Evolutionary conservation across 2,329 filamentous ascomycete genomes (phyloP).

Genomic region (Myriosclerotinia curreyana): DNA sequence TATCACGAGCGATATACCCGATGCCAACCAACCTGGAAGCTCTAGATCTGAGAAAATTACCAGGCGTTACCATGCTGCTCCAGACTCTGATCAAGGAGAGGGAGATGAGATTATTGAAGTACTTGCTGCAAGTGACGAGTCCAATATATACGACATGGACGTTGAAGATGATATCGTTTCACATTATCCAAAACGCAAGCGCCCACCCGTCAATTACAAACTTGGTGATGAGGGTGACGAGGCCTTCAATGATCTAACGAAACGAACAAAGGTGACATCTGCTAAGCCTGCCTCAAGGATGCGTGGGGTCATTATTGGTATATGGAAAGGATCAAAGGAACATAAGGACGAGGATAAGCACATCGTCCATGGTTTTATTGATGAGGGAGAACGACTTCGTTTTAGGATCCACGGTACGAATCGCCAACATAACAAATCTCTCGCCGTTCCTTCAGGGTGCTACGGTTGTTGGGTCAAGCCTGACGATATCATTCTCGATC

Average conservation of each 20-base stretch:
- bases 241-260: slow-evolving; percentile 25
- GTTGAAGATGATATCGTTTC: slow-evolving; percentile 42
- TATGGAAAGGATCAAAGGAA: slow-evolving; percentile 58
- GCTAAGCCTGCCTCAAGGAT: slow-evolving; percentile 28
- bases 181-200: slow-evolving; percentile 55
- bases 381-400: slow-evolving; percentile 57
- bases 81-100: neutral
- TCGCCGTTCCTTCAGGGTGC: slow-evolving; percentile 54
- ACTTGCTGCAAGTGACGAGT: no score
- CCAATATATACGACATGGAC: slow-evolving; percentile 1
- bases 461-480: slow-evolving; percentile 65
- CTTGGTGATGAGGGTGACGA: slow-evolving; percentile 35
- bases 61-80: no score
- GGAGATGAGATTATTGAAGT: neutral
- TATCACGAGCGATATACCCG: no score
- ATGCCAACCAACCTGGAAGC: no score
- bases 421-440: slow-evolving; percentile 46
- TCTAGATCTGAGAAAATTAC: no score
- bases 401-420: slow-evolving; percentile 55
- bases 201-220: slow-evolving; percentile 50
- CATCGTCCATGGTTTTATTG: slow-evolving; percentile 60
- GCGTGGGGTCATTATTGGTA: slow-evolving; percentile 47
- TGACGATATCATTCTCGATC: slow-evolving; percentile 56
- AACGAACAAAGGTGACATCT: slow-evolving; percentile 15
- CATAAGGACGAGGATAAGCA: slow-evolving; percentile 52